phyloP scores from a whole-genome alignment of 1,284 basidiomycete genomes.

The Kalmanozyma brasiliensis region DNA sequence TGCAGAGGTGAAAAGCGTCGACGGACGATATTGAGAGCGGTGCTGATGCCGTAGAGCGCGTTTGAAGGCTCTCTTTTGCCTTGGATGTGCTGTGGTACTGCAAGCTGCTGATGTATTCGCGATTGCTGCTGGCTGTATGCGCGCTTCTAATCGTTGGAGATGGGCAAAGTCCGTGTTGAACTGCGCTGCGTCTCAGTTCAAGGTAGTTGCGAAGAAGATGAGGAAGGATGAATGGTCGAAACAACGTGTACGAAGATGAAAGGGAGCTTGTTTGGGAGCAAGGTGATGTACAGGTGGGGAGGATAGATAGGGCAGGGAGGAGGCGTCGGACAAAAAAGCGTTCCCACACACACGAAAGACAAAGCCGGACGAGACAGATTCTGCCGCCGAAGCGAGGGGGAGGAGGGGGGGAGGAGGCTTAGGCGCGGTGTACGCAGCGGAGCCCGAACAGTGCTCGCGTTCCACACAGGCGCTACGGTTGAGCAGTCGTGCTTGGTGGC shows the following conservation, averaged over 20 bases:
- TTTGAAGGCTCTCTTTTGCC: too few relatives aligned
- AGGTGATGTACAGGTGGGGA: not conserved
- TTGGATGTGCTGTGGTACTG: too few relatives aligned
- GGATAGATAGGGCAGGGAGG: not conserved
- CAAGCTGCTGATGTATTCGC: not conserved
- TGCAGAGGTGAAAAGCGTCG: conserved; percentile 3
- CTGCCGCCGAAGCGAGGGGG: not conserved
- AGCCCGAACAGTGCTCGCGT: conserved; percentile 2
- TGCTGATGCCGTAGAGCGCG: too few relatives aligned
- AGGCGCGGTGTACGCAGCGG: conserved; percentile 4
- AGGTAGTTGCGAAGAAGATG: not conserved
- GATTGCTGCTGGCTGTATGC: not conserved
- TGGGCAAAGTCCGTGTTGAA: too few relatives aligned
- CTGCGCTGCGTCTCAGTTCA: not conserved
- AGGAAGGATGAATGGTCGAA: not conserved
- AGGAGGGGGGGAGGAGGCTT: not conserved
- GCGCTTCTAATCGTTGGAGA: too few relatives aligned
- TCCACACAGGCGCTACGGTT: too few relatives aligned
- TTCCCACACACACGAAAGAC: not conserved
- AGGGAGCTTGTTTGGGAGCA: conserved; percentile 11
- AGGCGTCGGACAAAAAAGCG: not conserved
- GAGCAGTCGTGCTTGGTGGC: conserved; percentile 1
- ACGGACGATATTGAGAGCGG: too few relatives aligned
- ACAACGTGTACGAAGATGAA: conserved; percentile 4
- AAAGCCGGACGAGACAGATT: conserved; percentile 1